phyloP scores from a whole-genome alignment of 1,139 yeast species.

The Zygoascus hellenicus region DNA sequence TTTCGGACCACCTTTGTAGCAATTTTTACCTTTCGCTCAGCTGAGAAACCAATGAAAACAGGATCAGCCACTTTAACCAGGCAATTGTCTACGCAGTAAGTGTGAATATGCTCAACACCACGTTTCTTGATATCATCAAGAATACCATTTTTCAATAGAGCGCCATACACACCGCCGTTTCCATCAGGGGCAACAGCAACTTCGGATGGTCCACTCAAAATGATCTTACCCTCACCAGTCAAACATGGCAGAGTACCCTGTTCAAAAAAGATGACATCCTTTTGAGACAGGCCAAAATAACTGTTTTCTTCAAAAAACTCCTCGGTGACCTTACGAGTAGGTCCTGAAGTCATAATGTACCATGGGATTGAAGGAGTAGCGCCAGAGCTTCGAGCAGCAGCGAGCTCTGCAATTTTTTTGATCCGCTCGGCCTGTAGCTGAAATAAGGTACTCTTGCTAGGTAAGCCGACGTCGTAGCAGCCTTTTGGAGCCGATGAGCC shows the following conservation, averaged over 20 bases:
- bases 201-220: conserved; percentile 49
- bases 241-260: conserved; percentile 96
- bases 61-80: conserved; percentile 96
- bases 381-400: conserved; percentile 32
- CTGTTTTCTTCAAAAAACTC: conserved; percentile 52
- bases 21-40: conserved; percentile 54
- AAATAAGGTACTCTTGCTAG: conserved; percentile 77
- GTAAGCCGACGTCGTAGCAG: conserved; percentile 80
- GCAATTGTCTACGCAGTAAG: conserved; percentile 95
- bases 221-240: conserved; percentile 64
- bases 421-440: conserved; percentile 92
- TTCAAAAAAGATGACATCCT: conserved; percentile 72
- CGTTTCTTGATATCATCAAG: conserved; percentile 61
- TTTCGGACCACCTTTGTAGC: conserved; percentile 96
- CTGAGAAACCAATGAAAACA: conserved; percentile 80
- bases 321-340: conserved; percentile 77
- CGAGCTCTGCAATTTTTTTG: conserved; percentile 53
- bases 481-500: conserved; percentile 93
- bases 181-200: conserved; percentile 94
- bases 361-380: conserved; percentile 51
- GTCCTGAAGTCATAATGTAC: conserved; percentile 96
- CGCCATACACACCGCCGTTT: conserved; percentile 93
- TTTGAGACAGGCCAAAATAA: conserved; percentile 61
- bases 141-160: conserved; percentile 59
- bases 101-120: conserved; percentile 84